A percentile compares a stretch with the other conserved stretches of the same genome.
Evolutionary conservation across 257 asterid species (phyloP).

Genomic region (Datura wrightii): DNA sequence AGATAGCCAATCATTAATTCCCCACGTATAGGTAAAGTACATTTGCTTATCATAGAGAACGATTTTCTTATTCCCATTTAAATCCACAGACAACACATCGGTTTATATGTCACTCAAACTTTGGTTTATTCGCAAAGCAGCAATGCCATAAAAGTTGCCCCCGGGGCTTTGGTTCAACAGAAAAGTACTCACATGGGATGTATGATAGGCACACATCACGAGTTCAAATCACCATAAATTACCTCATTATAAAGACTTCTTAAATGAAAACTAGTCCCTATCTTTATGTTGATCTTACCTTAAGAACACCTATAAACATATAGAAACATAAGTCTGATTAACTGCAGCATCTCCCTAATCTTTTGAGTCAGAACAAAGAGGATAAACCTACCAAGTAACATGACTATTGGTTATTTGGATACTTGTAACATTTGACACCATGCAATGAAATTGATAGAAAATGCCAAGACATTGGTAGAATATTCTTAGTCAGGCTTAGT

Average conservation of each 20-base stretch:
- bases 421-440: neutral
- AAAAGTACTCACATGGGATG: neutral
- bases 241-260: neutral
- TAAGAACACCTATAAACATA: constrained; percentile 1
- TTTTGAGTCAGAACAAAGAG: neutral
- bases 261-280: neutral
- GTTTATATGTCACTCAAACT: neutral
- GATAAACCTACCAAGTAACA: neutral
- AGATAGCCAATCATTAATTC: neutral
- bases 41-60: neutral
- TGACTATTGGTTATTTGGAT: neutral
- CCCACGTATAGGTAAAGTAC: neutral
- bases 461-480: neutral
- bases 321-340: neutral
- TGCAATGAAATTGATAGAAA: neutral
- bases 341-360: neutral
- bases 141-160: neutral
- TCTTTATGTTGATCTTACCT: neutral
- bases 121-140: neutral
- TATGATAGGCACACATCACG: neutral
- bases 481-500: neutral
- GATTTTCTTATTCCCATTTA: neutral
- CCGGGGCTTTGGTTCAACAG: neutral
- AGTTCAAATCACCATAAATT: neutral
- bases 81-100: neutral